These are phyloP conservation scores for Leccinum uliginosum DNA, from an alignment of 768 basidiomycete species.

Conservation along the genomic window DNA sequence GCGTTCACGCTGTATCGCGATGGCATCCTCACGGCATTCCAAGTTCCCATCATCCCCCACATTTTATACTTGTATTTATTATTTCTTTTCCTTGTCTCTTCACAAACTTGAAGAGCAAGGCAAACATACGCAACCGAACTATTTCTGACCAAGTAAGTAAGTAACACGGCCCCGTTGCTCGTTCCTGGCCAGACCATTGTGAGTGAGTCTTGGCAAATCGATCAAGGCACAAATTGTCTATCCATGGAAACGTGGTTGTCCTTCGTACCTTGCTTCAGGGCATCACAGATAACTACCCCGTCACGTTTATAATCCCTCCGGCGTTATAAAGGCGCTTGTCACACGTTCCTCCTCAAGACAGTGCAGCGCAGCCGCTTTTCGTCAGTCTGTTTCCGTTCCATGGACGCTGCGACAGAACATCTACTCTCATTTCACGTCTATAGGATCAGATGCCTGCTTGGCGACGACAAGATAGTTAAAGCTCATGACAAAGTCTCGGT, in stretches of 20 bases:
- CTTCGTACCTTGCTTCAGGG: neutral
- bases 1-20: neutral
- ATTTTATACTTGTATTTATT: neutral
- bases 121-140: neutral
- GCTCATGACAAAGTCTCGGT: conserved; percentile 21
- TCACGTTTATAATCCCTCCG: neutral
- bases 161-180: neutral
- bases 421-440: conserved; percentile 24
- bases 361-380: neutral
- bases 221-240: neutral
- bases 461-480: conserved; percentile 23
- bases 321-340: neutral
- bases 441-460: conserved; percentile 21
- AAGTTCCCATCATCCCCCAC: neutral
- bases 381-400: neutral
- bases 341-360: neutral
- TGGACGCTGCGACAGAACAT: conserved; percentile 1
- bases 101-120: neutral
- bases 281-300: neutral
- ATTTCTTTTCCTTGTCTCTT: neutral
- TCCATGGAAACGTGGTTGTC: neutral
- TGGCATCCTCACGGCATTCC: neutral
- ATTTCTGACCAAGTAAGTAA: neutral
- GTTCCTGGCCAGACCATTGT: neutral
- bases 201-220: neutral